A percentile compares a stretch with the other conserved stretches of the same genome.
phyloP scores from a whole-genome alignment of 441 rosid species.

The Erodium moschatum region DNA sequence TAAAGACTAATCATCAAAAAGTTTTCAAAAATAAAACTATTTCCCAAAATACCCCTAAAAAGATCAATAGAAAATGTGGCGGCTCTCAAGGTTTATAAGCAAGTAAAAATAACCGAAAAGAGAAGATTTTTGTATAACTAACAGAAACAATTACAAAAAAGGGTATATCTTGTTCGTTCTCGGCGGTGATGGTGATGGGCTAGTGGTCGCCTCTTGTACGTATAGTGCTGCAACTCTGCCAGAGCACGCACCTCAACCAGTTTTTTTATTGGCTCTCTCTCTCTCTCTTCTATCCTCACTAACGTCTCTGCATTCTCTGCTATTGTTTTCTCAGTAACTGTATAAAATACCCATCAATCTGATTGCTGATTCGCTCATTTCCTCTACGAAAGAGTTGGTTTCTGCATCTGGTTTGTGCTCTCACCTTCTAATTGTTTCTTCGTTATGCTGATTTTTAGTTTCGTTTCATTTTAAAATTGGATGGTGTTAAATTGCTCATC shows the following conservation, averaged over 20 bases:
- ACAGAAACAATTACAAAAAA: neutral
- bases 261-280: neutral
- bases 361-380: neutral
- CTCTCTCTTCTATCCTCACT: neutral
- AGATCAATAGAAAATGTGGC: neutral
- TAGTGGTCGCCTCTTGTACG: too few species aligned
- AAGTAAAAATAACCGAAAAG: too few species aligned
- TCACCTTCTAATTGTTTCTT: neutral
- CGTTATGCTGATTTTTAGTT: too few species aligned
- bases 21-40: too few species aligned
- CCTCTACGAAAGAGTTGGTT: neutral
- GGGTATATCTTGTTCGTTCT: neutral
- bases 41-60: neutral
- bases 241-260: neutral
- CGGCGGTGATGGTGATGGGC: too few species aligned
- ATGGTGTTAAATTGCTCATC: too few species aligned
- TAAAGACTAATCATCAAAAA: too few species aligned
- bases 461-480: too few species aligned
- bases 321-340: neutral
- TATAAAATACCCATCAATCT: neutral
- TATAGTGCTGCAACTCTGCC: neutral
- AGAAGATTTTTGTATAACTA: too few species aligned
- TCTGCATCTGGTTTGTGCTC: slow-evolving; percentile 1
- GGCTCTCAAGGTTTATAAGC: neutral
- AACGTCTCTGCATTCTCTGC: slow-evolving; percentile 1